Evolutionary conservation across 768 basidiomycete genomes (phyloP), one percentile per base, ranked within the genome.

Genomic region (Tricholoma sp.): DNA sequence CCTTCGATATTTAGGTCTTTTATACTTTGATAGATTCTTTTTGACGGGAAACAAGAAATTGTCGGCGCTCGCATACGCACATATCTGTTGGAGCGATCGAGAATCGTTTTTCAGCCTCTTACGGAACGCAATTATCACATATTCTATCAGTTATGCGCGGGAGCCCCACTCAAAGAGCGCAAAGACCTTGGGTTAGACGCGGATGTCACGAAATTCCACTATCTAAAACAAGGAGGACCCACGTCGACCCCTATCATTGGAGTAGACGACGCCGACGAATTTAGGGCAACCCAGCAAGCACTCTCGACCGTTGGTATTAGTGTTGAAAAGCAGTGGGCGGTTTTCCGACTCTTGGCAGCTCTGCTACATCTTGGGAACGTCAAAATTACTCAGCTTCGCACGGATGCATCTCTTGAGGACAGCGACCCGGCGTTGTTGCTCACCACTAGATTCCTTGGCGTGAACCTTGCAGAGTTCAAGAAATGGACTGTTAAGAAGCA

Each of bases 401-500:
- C 79, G 34, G 96, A 99, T 67, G 88, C 95, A 2, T 76, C 81
- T 10, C 81, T 99, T 49, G 86, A 91, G 58, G 94, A 94, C 64
- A 80, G 82, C 50, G 96, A 98, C 67, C 69, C 89, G 14, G 83
- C 90, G 16, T 78, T 98, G 29, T 76, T 84, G 34, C 75, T 93
- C 43, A 88, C 94, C 16, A 94, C 94, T 2, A 84, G 89, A 3
- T 91, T 99, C 69, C 79, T 99, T 47, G 97, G 97, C 11, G 84
- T 99, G 55, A 86, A 89, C 53, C 76, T 90, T 29, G 80, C 85
- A 16, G 97, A 98, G 59, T 99, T 99, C 82, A 98, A 92, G 79
- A 98, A 91, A 71, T 99, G 97, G 97, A 95, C 91, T 1, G 74
- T 97, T 74, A 98, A 98, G 80, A 98, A 95, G 74, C 97, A 98